Base-by-base conservation (phyloP, 2,329 filamentous ascomycete genomes). In the Zymoseptoria tritici region DNA sequence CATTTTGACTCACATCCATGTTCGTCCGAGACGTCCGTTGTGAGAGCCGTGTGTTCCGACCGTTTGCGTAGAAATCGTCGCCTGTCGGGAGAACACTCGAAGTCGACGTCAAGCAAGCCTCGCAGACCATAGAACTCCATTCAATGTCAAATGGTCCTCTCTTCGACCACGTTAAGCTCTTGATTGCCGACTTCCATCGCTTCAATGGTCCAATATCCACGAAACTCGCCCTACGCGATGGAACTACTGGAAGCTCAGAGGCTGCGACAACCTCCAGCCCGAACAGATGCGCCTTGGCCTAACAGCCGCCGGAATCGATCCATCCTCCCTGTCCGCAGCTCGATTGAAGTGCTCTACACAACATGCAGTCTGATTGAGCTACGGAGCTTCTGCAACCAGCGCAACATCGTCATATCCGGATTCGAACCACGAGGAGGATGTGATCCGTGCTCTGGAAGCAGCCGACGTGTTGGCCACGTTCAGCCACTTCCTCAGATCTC, bases 371-470 rank as follows among this genome's bases (percentile, higher is more conserved):
- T 8, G 26, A 29, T 29, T 29, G 26, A 29, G 8, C 26, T 29
- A 9, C 26, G 26, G 26, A 29, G 26, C 26, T 29, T 29, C 7
- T 29, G 26, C 26, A 29, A 29, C 7, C 26, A 42, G 36, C 16
- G 36, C 36, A 13, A 5, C 11, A 42, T 42, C 11, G 16, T 6
- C 13, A 16, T 13, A 42, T 42, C 16, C 36, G 36, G 16, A 42
- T 13, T 13, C 16, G 36, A 16, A 13, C 36, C 11, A 16, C 11
- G 36, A 42, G 7, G 26, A 29, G 8, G 16, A 42, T 42, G 7
- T 53, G 3, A 26, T 26, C 19, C 16, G 26, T 20, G 50, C 50
- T 9, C 75, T 83, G 8, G 83, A 85, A 70, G 85, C 85, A 67
- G 77, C 85, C 58, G 82, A 83, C 57, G 75, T 75, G 9, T 75